These are phyloP conservation scores for Pestalotiopsis sp. DNA, from an alignment of 2,329 filamentous ascomycete species.

Conservation along the genomic window DNA sequence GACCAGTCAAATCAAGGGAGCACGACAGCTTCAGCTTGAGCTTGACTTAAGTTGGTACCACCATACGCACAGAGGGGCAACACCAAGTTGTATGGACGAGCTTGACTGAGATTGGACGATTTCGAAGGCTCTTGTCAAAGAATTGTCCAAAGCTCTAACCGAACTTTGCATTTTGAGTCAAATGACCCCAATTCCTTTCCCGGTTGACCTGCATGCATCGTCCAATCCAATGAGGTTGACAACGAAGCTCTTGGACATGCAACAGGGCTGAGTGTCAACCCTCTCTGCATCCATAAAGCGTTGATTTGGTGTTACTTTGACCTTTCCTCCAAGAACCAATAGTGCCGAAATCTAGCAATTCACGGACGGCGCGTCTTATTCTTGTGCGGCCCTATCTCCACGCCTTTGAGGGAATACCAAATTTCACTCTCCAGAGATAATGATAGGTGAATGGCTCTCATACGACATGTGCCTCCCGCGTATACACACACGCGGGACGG, in stretches of 20 bases:
- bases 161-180: neutral
- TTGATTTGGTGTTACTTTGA: neutral
- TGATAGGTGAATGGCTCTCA: neutral
- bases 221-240: neutral
- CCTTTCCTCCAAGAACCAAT: neutral
- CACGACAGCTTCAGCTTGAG: slow-evolving; percentile 1
- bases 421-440: neutral
- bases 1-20: neutral
- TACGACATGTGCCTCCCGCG: neutral
- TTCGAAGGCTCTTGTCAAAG: neutral
- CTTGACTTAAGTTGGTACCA: neutral
- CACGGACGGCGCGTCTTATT: neutral
- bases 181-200: neutral
- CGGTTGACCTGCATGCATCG: neutral
- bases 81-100: neutral
- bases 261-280: neutral
- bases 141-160: neutral
- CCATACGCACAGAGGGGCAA: neutral
- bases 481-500: neutral
- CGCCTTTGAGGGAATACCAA: neutral
- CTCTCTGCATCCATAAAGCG: neutral
- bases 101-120: neutral
- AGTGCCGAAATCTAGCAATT: neutral
- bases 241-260: neutral
- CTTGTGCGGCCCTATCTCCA: neutral